Evolutionary conservation across 768 basidiomycete genomes (phyloP).

Genomic region (Candolleomyces efflorescens): DNA sequence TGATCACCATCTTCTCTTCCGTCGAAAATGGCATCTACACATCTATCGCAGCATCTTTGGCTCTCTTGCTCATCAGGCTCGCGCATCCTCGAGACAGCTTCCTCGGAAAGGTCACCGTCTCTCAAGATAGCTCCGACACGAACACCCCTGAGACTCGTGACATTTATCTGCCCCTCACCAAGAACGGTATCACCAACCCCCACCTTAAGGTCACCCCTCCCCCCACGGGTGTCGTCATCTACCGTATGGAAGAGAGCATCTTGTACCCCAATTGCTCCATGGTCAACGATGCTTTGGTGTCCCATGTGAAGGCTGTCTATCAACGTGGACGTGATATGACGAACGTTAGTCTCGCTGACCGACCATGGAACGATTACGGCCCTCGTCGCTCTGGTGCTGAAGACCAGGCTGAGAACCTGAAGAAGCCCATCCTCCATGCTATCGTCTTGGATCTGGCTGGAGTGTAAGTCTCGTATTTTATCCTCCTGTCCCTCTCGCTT

Average conservation of each 20-base stretch:
- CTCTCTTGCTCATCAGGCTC: slow-evolving; percentile 77
- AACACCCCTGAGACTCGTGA: slow-evolving; percentile 49
- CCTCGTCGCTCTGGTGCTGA: slow-evolving; percentile 47
- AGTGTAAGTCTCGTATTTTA: slow-evolving; percentile 46
- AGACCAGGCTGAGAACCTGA: slow-evolving; percentile 46
- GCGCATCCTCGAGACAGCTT: slow-evolving; percentile 88
- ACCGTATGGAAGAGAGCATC: slow-evolving; percentile 88
- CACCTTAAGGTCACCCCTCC: slow-evolving; percentile 73
- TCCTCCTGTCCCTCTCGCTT: background rate
- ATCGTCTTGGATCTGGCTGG: slow-evolving; percentile 89
- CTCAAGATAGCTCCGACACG: slow-evolving; percentile 27
- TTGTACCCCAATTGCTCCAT: slow-evolving; percentile 77
- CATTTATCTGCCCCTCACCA: slow-evolving; percentile 75
- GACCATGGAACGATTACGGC: slow-evolving; percentile 94
- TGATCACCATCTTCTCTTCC: slow-evolving; percentile 88
- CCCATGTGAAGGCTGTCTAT: slow-evolving; percentile 75
- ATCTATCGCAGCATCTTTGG: slow-evolving; percentile 75
- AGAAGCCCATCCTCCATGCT: slow-evolving; percentile 70
- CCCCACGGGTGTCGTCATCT: slow-evolving; percentile 83
- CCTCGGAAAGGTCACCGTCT: slow-evolving; percentile 77
- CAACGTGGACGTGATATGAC: slow-evolving; percentile 73
- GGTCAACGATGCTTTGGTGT: slow-evolving; percentile 70
- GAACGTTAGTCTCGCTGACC: slow-evolving; percentile 59
- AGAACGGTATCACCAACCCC: slow-evolving; percentile 60
- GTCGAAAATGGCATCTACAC: slow-evolving; percentile 93